phyloP scores from a whole-genome alignment of 129 eudicot genomes.

The Heracleum sosnowskyi region DNA sequence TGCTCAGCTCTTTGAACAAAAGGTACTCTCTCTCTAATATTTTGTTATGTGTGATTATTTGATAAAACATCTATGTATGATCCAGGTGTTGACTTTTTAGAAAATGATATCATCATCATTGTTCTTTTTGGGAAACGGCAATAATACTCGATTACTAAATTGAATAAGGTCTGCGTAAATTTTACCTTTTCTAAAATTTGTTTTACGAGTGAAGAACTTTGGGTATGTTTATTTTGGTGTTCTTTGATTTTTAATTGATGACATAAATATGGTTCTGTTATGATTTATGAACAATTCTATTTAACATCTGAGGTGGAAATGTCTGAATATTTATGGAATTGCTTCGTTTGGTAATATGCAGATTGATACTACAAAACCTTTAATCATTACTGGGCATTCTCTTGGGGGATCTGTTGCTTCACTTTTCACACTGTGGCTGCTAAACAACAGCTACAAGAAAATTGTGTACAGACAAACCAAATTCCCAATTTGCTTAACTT shows the following conservation, averaged over 20 bases:
- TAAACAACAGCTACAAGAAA: conserved; percentile 18
- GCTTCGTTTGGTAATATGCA: conserved; percentile 18
- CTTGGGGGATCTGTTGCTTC: conserved; percentile 37
- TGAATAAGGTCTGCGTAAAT: not conserved
- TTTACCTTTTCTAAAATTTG: too few relatives aligned
- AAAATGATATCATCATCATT: not conserved
- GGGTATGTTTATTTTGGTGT: not conserved
- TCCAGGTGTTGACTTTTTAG: not conserved
- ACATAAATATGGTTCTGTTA: not conserved
- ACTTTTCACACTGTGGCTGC: conserved; percentile 35
- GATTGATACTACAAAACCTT: conserved; percentile 13
- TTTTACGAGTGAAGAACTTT: too few relatives aligned
- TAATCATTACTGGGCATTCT: conserved; percentile 36
- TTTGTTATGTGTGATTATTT: not conserved
- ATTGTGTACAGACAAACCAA: conserved; percentile 9
- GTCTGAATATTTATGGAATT: not conserved
- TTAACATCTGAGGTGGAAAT: too few relatives aligned
- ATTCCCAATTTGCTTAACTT: conserved; percentile 45
- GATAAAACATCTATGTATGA: not conserved
- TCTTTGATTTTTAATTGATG: too few relatives aligned
- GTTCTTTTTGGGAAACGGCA: not conserved
- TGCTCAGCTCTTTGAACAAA: conserved; percentile 4
- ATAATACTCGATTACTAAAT: too few relatives aligned
- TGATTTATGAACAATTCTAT: too few relatives aligned
- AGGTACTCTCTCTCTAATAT: not conserved